Evolutionary conservation across 2,329 filamentous ascomycete species (phyloP).

Genomic region (Aspergillus piperis): DNA sequence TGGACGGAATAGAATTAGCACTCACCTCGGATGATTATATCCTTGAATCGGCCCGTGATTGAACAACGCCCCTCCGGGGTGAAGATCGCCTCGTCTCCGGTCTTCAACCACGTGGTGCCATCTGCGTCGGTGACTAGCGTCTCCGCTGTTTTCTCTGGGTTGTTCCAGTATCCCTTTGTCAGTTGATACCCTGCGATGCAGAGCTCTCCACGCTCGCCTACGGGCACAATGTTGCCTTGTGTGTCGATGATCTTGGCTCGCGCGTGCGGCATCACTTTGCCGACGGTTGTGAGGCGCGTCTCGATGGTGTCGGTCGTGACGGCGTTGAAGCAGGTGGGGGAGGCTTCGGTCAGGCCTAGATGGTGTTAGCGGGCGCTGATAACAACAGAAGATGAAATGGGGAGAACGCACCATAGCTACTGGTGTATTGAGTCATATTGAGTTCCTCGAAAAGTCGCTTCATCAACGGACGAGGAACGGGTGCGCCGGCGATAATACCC

Average conservation of each 20-base stretch:
- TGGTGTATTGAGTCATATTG: constrained; percentile 73
- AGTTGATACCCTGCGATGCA: constrained; percentile 78
- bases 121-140: constrained; percentile 66
- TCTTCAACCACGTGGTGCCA: constrained; percentile 62
- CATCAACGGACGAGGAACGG: constrained; percentile 75
- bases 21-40: constrained; percentile 71
- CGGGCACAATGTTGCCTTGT: constrained; percentile 63
- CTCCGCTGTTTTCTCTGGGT: constrained; percentile 73
- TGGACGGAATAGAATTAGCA: not conserved
- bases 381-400: not conserved
- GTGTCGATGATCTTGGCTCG: constrained; percentile 74
- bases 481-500: constrained; percentile 76
- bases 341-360: constrained; percentile 70
- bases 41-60: constrained; percentile 76
- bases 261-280: constrained; percentile 73
- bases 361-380: not conserved
- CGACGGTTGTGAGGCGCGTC: constrained; percentile 69
- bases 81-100: constrained; percentile 61
- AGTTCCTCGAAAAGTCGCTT: constrained; percentile 68
- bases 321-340: constrained; percentile 78
- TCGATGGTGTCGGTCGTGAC: constrained; percentile 71
- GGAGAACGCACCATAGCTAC: constrained; percentile 54
- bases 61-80: constrained; percentile 64
- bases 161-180: constrained; percentile 63
- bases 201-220: constrained; percentile 71